Base-by-base conservation (phyloP, 2,329 filamentous ascomycete genomes). In the Thielaviopsis punctulata region DNA sequence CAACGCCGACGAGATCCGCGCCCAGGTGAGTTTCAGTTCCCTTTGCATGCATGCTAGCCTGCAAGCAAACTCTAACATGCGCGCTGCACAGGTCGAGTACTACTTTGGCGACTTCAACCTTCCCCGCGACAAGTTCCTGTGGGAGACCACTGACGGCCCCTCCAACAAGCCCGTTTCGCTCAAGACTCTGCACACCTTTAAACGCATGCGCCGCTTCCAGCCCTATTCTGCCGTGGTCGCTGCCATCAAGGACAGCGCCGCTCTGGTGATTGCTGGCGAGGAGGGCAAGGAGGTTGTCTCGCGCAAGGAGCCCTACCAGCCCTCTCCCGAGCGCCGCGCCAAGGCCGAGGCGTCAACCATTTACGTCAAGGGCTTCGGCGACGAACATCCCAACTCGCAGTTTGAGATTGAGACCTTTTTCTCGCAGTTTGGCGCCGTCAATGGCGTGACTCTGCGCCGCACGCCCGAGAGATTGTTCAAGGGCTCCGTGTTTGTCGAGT, bases 341-440 rank as follows among this genome's bases (percentile, higher is more conserved):
- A 77, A 80, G 66, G 72, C 77, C 53, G 82, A 89, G 66, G 74
- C 77, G 55, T 75, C 82, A 54, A 90, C 82, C 61, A 77, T 94
- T 63, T 98, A 98, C 66, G 87, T 78, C 60, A 98, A 96, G 73
- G 90, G 89, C 48, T 98, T 98, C 61, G 88, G 88, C 45, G 77
- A 84, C 45, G 89, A 95, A 68, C 73, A 76, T n/a, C 74, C 82
- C 10, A 82, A 79, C 56, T 90, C 88, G 24, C 92, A 96, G 67
- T 87, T 95, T 65, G 87, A 95, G 57, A 82, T 98, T 53, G 92
- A 98, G 71, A 80, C 80, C 56, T 95, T 94, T 72, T 95, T 96
- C 65, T 74, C 80, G 52, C 76, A 82, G 54, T 89, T 80, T 64
- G 90, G 89, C 46, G 75, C 84, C 27, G 77, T 86, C 60, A 86